Conservation (phyloP, 192 early-diverging fungal species). For the Rhizophagus sp. region DNA sequence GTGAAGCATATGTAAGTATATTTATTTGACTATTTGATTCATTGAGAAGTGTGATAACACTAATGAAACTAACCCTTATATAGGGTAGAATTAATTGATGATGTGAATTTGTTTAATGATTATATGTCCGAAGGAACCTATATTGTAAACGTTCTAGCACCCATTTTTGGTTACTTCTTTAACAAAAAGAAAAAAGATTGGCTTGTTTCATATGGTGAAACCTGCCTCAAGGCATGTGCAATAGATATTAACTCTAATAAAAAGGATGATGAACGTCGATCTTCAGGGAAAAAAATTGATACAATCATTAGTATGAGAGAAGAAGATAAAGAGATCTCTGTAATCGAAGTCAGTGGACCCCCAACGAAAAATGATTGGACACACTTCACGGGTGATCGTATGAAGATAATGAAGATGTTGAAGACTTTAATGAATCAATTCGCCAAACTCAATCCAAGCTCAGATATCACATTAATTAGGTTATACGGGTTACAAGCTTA, state of each 20-base stretch:
- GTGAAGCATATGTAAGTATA: conserved; percentile 17
- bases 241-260: background rate
- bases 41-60: conserved; percentile 1
- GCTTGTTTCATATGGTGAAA: conserved; percentile 14
- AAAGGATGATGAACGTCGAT: conserved; percentile 15
- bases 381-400: conserved; percentile 15
- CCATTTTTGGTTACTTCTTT: background rate
- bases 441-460: conserved; percentile 6
- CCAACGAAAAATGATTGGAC: conserved; percentile 19
- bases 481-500: conserved; percentile 16
- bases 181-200: conserved; percentile 9
- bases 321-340: conserved; percentile 15
- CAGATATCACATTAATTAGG: conserved; percentile 8
- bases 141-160: background rate
- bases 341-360: conserved; percentile 15
- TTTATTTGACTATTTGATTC: conserved; percentile 7
- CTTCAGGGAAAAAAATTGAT: conserved; percentile 8
- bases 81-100: conserved; percentile 6
- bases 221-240: conserved; percentile 10
- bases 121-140: conserved; percentile 3
- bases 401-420: conserved; percentile 23
- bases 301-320: background rate
- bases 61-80: conserved; percentile 1
- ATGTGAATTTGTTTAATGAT: conserved; percentile 22
- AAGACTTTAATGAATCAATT: conserved; percentile 22